A percentile compares a stretch with the other conserved stretches of the same genome.
Evolutionary conservation across 495 filamentous ascomycete genomes (phyloP).

Genomic region (Talaromyces borbonicus): DNA sequence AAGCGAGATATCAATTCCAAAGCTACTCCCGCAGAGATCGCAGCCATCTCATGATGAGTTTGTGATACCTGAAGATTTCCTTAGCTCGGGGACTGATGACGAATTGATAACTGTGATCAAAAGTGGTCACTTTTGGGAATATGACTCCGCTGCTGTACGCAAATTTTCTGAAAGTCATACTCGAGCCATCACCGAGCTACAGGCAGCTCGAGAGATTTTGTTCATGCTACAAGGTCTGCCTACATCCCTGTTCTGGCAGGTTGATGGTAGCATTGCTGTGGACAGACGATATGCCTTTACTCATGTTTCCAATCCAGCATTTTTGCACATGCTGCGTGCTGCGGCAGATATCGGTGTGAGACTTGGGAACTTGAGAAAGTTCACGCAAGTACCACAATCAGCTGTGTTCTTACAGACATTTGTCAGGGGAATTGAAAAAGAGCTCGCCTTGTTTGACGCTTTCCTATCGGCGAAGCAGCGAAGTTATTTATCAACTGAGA

Average conservation of each 20-base stretch:
- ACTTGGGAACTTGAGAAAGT: constrained; percentile 40
- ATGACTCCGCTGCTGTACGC: constrained; percentile 15
- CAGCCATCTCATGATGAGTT: constrained; percentile 22
- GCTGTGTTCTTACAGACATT: constrained; percentile 47
- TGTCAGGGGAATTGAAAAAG: constrained; percentile 33
- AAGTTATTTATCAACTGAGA: constrained; percentile 26
- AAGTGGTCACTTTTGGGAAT: constrained; percentile 57
- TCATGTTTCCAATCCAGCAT: constrained; percentile 27
- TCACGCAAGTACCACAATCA: constrained; percentile 24
- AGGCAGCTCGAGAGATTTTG: constrained; percentile 65
- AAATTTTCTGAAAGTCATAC: constrained; percentile 20
- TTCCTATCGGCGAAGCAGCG: constrained; percentile 35
- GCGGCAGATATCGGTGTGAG: constrained; percentile 36
- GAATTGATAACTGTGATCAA: constrained; percentile 38
- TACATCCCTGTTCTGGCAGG: constrained; percentile 54
- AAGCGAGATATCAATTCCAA: constrained; percentile 21
- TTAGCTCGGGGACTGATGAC: constrained; percentile 24
- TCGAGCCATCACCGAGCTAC: constrained; percentile 58
- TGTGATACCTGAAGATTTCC: constrained; percentile 28
- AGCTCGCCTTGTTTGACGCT: constrained; percentile 33
- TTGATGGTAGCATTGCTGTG: constrained; percentile 30
- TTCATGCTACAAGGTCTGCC: constrained; percentile 78
- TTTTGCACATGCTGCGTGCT: constrained; percentile 29
- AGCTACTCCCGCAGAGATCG: constrained; percentile 14
- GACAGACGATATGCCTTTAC: constrained; percentile 28